These are phyloP conservation scores for Neofusicoccum ribis DNA, from an alignment of 2,329 filamentous ascomycete species.

Conservation along the genomic window DNA sequence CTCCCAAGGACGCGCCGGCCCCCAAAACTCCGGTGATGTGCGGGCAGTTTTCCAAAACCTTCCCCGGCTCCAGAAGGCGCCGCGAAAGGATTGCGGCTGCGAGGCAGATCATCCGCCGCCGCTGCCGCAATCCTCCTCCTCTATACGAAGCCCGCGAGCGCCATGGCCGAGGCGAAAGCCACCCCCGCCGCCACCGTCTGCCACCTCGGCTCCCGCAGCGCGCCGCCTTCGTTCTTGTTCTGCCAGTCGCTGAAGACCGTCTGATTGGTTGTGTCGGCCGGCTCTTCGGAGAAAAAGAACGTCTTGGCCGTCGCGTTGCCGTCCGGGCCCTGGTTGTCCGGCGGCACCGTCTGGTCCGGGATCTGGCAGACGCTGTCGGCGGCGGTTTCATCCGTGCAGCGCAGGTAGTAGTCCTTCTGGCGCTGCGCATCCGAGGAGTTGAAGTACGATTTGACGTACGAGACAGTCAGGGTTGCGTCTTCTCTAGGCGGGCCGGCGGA, in stretches of 20 bases:
- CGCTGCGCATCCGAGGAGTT: slow-evolving; percentile 59
- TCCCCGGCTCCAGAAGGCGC: too few relatives aligned
- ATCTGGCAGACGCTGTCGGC: slow-evolving; percentile 31
- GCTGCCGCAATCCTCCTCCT: neutral
- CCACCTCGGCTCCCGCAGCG: neutral
- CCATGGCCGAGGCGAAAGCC: slow-evolving; percentile 5
- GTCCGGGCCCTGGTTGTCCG: slow-evolving; percentile 27
- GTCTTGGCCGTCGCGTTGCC: slow-evolving; percentile 33
- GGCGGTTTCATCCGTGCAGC: slow-evolving; percentile 32
- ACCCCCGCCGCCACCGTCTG: neutral
- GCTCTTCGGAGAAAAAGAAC: slow-evolving; percentile 37
- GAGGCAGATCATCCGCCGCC: neutral
- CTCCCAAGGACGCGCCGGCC: too few relatives aligned
- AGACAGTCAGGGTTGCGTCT: slow-evolving; percentile 65
- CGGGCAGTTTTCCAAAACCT: too few relatives aligned
- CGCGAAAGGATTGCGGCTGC: neutral
- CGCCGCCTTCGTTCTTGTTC: neutral
- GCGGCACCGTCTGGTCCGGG: slow-evolving; percentile 33
- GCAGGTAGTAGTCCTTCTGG: slow-evolving; percentile 32
- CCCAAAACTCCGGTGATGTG: too few relatives aligned
- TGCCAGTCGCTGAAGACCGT: slow-evolving; percentile 24
- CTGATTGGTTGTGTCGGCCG: slow-evolving; percentile 32
- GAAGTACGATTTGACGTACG: slow-evolving; percentile 77
- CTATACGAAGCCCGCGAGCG: slow-evolving; percentile 1
- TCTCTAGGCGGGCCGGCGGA: slow-evolving; percentile 66